Evolutionary conservation across 805 yeast species (phyloP), one percentile per base, ranked within the genome.

Genomic region (Myxozyma melibiosi): DNA sequence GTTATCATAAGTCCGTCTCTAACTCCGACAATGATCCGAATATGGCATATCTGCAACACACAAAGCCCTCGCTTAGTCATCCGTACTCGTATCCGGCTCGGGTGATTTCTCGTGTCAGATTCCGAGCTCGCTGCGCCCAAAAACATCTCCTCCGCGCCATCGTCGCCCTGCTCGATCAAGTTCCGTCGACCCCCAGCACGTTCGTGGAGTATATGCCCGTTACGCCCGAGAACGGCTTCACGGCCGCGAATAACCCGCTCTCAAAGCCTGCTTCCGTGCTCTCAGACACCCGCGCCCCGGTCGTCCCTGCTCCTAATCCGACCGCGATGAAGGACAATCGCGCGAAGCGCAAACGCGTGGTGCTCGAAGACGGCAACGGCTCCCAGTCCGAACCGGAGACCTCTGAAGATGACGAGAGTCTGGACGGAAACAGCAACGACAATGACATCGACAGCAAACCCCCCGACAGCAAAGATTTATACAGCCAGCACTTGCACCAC

Each of bases 271-370:
- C 42, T 4, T 38, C 42, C 9, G 25, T 38, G 8, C 34, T 51
- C 5, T 51, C 55, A 8, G 55, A 53, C 20, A 51, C 55, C 25
- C 49, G 55, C 13, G 34, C 42, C 30, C 50, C 55, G 22, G 34
- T 51, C 6, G 51, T 43, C 33, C 55, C 50, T 42, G 55, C 41
- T 14, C 55, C 55, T 24, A 38, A 38, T 20, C 53, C 53, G 40
- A 28, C 53, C 16, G 14, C 39, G 13, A 11, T 50, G 39, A 9
- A n/a, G 6, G 30, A 24, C 16, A 35, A 34, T 14, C 34, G 31
- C 33, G 22, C 41, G 48, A 50, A 40, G 35, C 47, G 53, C n/a
- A 30, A 37, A 42, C 53, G 40, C 41, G 37, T n/a, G 30, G 16
- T 33, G 31, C 49, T n/a, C 4, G 6, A 13, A 8, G 20, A 39